phyloP scores from a whole-genome alignment of 495 filamentous ascomycete species.

The Penicillium paradoxum region DNA sequence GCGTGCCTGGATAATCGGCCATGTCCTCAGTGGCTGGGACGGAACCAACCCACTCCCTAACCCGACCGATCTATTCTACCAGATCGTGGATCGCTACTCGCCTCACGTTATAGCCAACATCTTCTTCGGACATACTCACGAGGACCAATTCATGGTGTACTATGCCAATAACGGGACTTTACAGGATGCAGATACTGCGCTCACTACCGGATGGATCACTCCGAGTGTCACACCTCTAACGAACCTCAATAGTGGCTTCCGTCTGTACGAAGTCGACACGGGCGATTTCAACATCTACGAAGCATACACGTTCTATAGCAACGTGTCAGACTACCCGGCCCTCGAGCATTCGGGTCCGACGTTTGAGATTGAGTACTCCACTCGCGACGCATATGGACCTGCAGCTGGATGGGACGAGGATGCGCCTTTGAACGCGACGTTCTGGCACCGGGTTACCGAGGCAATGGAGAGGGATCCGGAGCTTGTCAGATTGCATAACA shows the following conservation, averaged over 20 bases:
- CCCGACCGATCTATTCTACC: constrained; percentile 51
- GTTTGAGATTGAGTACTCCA: constrained; percentile 52
- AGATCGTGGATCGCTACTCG: constrained; percentile 53
- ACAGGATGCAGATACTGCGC: constrained; percentile 35
- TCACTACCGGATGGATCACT: constrained; percentile 44
- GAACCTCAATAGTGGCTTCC: constrained; percentile 52
- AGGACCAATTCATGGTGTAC: constrained; percentile 50
- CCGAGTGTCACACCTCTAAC: constrained; percentile 52
- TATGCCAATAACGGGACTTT: constrained; percentile 47
- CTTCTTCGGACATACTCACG: constrained; percentile 56
- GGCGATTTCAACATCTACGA: constrained; percentile 50
- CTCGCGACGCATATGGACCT: constrained; percentile 47
- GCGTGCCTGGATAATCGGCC: constrained; percentile 53
- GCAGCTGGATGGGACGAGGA: constrained; percentile 40
- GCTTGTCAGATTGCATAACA: constrained; percentile 48
- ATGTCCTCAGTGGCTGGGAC: constrained; percentile 50
- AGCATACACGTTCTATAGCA: constrained; percentile 48
- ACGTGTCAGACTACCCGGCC: constrained; percentile 39
- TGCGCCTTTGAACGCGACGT: constrained; percentile 52
- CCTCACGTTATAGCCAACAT: constrained; percentile 52
- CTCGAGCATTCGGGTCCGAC: constrained; percentile 38
- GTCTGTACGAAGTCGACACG: constrained; percentile 52
- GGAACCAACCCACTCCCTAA: constrained; percentile 46
- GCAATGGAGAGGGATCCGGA: constrained; percentile 50
- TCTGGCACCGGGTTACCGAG: constrained; percentile 56